Conservation (phyloP, 768 basidiomycete genomes). For the Boletus huronensis region DNA sequence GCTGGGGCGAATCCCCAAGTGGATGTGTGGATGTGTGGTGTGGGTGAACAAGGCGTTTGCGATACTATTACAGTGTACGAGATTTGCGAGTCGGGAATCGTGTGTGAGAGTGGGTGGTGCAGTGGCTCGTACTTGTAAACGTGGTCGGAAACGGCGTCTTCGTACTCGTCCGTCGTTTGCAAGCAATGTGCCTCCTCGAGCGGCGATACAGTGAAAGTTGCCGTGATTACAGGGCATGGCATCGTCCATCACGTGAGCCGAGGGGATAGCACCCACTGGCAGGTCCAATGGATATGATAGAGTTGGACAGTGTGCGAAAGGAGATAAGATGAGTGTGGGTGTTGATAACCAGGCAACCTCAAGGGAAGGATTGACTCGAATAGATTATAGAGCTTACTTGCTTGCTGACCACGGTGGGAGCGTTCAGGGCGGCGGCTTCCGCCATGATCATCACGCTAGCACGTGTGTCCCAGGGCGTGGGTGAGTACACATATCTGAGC, state of each 20-base stretch:
- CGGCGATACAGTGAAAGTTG: not conserved
- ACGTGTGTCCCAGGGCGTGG: too few species aligned
- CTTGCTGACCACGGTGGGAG: not conserved
- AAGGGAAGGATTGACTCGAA: not conserved
- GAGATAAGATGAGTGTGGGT: not conserved
- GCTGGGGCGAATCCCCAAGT: not conserved
- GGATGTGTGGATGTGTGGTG: not conserved
- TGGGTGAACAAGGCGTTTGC: not conserved
- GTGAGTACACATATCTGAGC: too few species aligned
- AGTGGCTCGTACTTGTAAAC: not conserved
- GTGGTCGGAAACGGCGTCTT: not conserved
- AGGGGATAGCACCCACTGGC: not conserved
- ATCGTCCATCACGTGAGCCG: not conserved
- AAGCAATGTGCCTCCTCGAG: not conserved
- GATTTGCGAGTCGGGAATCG: not conserved
- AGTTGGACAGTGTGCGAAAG: constrained; percentile 1
- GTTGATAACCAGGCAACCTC: not conserved
- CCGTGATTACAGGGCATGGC: constrained; percentile 2
- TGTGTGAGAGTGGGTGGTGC: not conserved
- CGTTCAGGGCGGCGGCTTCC: not conserved
- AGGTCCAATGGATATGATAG: not conserved
- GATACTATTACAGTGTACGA: not conserved
- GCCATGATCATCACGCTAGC: not conserved
- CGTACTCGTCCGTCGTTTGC: not conserved
- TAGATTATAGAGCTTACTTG: not conserved